These are phyloP conservation scores for Ophiostoma tasmaniense DNA, from an alignment of 2,329 filamentous ascomycete genomes.

Conservation along the genomic window DNA sequence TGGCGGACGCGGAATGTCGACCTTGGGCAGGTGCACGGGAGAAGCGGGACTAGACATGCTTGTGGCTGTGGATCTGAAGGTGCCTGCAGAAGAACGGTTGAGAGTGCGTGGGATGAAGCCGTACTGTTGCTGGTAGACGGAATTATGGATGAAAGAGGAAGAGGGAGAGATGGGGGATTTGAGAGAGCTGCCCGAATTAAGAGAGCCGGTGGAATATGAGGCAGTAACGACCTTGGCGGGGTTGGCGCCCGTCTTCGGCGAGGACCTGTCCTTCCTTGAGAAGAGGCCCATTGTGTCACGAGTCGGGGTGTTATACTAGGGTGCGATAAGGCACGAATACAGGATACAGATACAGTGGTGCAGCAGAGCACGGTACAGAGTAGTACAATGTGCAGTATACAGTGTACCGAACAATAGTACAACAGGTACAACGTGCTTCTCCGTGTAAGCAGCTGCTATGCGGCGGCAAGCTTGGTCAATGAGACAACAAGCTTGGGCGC, in stretches of 20 bases:
- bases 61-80: slow-evolving; percentile 26
- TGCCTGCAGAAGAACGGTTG: slow-evolving; percentile 45
- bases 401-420: neutral
- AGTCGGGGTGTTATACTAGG: neutral
- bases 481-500: too few relatives aligned
- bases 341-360: too few relatives aligned
- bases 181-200: slow-evolving; percentile 43
- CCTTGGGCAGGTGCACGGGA: slow-evolving; percentile 54
- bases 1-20: slow-evolving; percentile 74
- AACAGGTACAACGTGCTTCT: neutral
- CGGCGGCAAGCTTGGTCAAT: neutral
- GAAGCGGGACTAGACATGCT: slow-evolving; percentile 25
- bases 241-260: slow-evolving; percentile 29
- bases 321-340: too few relatives aligned
- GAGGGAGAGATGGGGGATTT: slow-evolving; percentile 29
- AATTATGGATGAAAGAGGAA: slow-evolving; percentile 10
- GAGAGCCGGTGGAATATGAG: slow-evolving; percentile 40
- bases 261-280: slow-evolving; percentile 46
- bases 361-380: too few relatives aligned
- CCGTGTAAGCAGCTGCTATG: neutral
- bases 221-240: slow-evolving; percentile 30
- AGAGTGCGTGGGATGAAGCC: slow-evolving; percentile 30
- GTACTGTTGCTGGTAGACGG: slow-evolving; percentile 26
- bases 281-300: slow-evolving; percentile 43
- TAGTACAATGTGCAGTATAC: neutral